Conservation (phyloP, 176 grass and related monocot genomes). For the Chrysopogon serrulatus region DNA sequence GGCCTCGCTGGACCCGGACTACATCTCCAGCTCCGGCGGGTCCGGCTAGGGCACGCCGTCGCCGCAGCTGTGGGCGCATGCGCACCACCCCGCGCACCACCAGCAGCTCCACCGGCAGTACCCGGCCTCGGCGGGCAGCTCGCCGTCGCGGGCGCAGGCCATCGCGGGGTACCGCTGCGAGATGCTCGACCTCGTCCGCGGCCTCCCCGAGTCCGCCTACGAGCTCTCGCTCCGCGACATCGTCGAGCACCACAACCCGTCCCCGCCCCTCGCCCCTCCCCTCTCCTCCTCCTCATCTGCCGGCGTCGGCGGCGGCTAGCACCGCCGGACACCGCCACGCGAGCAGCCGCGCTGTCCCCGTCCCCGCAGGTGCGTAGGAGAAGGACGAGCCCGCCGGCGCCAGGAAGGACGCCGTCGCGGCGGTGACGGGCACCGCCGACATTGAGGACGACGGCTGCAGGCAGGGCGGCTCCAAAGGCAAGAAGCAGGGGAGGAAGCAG, state of each 20-base stretch:
- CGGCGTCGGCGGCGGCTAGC: background rate
- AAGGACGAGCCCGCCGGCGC: too few relatives aligned
- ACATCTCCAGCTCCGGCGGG: background rate
- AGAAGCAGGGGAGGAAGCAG: constrained; percentile 22
- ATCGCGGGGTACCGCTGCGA: constrained; percentile 72
- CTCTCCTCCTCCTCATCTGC: too few relatives aligned
- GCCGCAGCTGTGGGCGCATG: constrained; percentile 47
- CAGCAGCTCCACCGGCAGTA: background rate
- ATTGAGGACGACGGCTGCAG: background rate
- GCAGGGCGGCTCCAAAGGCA: background rate
- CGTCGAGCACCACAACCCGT: constrained; percentile 38
- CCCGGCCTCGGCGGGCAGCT: background rate
- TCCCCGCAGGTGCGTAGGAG: too few relatives aligned
- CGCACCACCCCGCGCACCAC: background rate
- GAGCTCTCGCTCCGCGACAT: constrained; percentile 93
- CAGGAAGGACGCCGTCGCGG: too few relatives aligned
- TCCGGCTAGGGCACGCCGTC: constrained; percentile 47
- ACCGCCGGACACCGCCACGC: too few relatives aligned
- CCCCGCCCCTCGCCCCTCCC: background rate
- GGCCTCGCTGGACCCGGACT: background rate
- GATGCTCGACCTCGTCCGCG: constrained; percentile 77
- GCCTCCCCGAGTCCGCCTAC: constrained; percentile 54
- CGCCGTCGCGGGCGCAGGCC: constrained; percentile 36
- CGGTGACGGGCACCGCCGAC: background rate
- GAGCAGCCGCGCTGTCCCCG: too few relatives aligned